phyloP scores from a whole-genome alignment of 2,329 filamentous ascomycete genomes.

The Beauveria caledonica region DNA sequence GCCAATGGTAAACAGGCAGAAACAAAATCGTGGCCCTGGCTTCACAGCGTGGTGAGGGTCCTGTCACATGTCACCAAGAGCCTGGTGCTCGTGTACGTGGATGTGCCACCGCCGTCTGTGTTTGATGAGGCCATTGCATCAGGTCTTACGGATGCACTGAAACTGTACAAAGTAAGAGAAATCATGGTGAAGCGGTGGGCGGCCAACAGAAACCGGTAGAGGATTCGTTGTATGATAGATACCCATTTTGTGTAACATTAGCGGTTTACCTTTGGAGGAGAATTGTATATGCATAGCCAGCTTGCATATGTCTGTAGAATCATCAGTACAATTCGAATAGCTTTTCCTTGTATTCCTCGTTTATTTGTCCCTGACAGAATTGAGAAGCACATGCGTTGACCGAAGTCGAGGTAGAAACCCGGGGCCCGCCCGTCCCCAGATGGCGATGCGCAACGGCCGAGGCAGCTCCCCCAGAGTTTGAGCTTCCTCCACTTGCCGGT shows the following conservation, averaged over 20 bases:
- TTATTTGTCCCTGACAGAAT: background rate
- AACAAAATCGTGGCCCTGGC: constrained; percentile 63
- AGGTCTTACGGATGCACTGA: constrained; percentile 56
- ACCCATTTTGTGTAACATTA: constrained; percentile 8
- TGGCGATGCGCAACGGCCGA: constrained; percentile 6
- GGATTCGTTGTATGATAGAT: constrained; percentile 9
- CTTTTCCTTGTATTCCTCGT: background rate
- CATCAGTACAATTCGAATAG: background rate
- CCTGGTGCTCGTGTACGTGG: constrained; percentile 81
- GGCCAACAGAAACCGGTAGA: constrained; percentile 60
- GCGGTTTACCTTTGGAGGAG: background rate
- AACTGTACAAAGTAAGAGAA: constrained; percentile 69
- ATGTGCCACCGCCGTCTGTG: constrained; percentile 64
- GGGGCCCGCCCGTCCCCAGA: background rate
- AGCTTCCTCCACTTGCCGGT: constrained; percentile 2
- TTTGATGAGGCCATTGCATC: constrained; percentile 34
- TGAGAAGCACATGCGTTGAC: background rate
- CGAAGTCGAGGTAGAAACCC: background rate
- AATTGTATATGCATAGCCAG: background rate
- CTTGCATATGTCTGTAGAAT: background rate
- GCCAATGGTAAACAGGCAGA: constrained; percentile 41
- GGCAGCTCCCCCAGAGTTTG: constrained; percentile 2
- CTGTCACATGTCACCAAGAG: constrained; percentile 87
- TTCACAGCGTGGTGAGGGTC: constrained; percentile 85
- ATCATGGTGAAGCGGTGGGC: constrained; percentile 77